phyloP scores from a whole-genome alignment of 192 early-diverging fungal genomes.

The Helicostylum pulchrum region DNA sequence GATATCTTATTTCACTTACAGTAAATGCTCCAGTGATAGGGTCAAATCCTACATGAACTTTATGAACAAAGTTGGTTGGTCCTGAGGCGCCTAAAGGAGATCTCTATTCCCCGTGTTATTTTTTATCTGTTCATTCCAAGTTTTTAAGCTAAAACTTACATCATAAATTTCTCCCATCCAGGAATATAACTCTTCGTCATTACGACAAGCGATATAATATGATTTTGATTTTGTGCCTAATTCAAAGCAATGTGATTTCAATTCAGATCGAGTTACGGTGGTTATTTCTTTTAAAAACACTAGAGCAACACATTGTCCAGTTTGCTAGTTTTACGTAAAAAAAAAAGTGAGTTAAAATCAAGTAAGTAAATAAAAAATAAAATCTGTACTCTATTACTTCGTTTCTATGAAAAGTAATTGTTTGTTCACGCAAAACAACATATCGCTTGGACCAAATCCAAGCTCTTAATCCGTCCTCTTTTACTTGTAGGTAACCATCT shows the following conservation, averaged over 20 bases:
- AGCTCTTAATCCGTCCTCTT: slow-evolving; percentile 86
- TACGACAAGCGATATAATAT: slow-evolving; percentile 89
- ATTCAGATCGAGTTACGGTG: slow-evolving; percentile 80
- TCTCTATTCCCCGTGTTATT: slow-evolving; percentile 31
- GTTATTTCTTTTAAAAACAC: slow-evolving; percentile 91
- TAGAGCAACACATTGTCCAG: slow-evolving; percentile 81
- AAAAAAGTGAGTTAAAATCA: background rate
- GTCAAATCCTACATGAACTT: slow-evolving; percentile 74
- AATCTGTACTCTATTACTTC: slow-evolving; percentile 61
- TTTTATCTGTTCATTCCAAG: background rate
- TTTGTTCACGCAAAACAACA: slow-evolving; percentile 83
- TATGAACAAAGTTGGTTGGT: slow-evolving; percentile 85
- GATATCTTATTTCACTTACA: slow-evolving; percentile 27
- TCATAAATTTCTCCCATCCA: slow-evolving; percentile 99
- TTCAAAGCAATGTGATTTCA: slow-evolving; percentile 92
- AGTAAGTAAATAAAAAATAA: slow-evolving; percentile 25
- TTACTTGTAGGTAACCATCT: slow-evolving; percentile 80
- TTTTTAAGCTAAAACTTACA: slow-evolving; percentile 40
- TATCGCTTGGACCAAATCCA: slow-evolving; percentile 97
- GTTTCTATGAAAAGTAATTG: slow-evolving; percentile 89
- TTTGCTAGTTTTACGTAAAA: slow-evolving; percentile 51
- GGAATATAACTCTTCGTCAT: slow-evolving; percentile 95
- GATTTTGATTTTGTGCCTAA: slow-evolving; percentile 87
- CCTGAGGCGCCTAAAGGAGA: slow-evolving; percentile 76
- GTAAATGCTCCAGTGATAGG: slow-evolving; percentile 60